Percentiles rank a stretch among this genome's conserved stretches.
Evolutionary conservation across 1,284 basidiomycete species (phyloP).

Genomic region (Leccinum huronense): DNA sequence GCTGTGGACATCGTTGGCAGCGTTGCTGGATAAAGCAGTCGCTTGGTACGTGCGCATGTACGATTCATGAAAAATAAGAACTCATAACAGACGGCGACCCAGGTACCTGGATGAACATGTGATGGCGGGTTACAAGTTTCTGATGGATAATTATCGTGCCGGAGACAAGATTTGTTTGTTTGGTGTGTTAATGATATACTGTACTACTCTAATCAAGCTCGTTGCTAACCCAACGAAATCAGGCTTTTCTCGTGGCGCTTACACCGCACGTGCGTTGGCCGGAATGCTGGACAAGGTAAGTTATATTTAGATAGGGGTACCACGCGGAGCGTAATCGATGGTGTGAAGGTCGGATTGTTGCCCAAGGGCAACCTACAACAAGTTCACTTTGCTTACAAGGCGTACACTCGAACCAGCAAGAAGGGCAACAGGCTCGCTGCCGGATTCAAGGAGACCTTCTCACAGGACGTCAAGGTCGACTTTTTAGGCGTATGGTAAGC

Average conservation of each 20-base stretch:
- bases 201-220: background rate
- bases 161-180: constrained; percentile 67
- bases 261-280: constrained; percentile 71
- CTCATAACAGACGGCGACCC: background rate
- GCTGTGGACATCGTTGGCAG: constrained; percentile 47
- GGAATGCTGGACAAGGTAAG: constrained; percentile 56
- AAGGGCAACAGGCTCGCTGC: constrained; percentile 44
- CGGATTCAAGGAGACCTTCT: constrained; percentile 69
- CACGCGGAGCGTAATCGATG: background rate
- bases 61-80: background rate
- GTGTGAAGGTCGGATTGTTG: constrained; percentile 55
- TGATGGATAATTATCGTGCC: constrained; percentile 62
- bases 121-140: constrained; percentile 60
- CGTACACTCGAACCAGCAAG: constrained; percentile 53
- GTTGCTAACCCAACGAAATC: constrained; percentile 7
- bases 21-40: constrained; percentile 54
- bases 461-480: constrained; percentile 54
- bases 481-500: constrained; percentile 67
- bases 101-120: constrained; percentile 66
- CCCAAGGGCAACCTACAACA: constrained; percentile 58
- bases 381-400: constrained; percentile 63
- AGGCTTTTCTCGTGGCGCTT: constrained; percentile 77
- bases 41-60: constrained; percentile 48
- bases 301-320: background rate
- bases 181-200: constrained; percentile 37